A percentile compares a stretch with the other conserved stretches of the same genome.
These are phyloP conservation scores for Dothistroma septosporum DNA, from an alignment of 2,329 filamentous ascomycete species.

Conservation along the genomic window DNA sequence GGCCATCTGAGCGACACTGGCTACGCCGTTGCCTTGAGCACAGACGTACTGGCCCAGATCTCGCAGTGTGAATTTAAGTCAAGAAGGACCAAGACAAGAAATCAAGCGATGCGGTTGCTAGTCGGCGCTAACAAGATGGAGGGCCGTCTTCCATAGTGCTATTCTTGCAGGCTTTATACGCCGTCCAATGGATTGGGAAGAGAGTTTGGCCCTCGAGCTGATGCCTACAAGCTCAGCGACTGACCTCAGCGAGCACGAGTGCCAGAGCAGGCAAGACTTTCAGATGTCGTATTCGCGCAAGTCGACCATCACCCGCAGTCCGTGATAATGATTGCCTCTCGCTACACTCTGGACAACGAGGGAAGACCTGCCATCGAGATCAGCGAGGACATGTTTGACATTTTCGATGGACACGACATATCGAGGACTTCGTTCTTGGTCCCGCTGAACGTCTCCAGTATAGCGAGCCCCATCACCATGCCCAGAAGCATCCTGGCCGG, in stretches of 20 bases:
- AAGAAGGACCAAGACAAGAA: neutral
- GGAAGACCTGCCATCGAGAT: neutral
- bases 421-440: neutral
- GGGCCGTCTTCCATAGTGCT: slow-evolving; percentile 1
- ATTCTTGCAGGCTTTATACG: slow-evolving; percentile 1
- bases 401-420: neutral
- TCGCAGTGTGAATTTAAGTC: slow-evolving; percentile 6
- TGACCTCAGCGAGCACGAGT: neutral
- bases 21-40: slow-evolving; percentile 7
- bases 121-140: slow-evolving; percentile 4
- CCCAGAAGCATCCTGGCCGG: neutral
- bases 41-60: slow-evolving; percentile 4
- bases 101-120: slow-evolving; percentile 1
- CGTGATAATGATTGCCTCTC: slow-evolving; percentile 8
- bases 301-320: slow-evolving; percentile 6
- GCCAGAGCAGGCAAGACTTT: slow-evolving; percentile 1
- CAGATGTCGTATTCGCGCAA: slow-evolving; percentile 10
- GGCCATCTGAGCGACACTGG: slow-evolving; percentile 2
- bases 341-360: neutral
- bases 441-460: neutral
- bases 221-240: no score
- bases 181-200: neutral
- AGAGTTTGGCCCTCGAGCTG: neutral
- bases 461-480: no score
- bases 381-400: slow-evolving; percentile 2